Evolutionary conservation across 2,329 filamentous ascomycete species (phyloP), one percentile per base, ranked within the genome.

Genomic region (Ilyonectria mors-panacis): DNA sequence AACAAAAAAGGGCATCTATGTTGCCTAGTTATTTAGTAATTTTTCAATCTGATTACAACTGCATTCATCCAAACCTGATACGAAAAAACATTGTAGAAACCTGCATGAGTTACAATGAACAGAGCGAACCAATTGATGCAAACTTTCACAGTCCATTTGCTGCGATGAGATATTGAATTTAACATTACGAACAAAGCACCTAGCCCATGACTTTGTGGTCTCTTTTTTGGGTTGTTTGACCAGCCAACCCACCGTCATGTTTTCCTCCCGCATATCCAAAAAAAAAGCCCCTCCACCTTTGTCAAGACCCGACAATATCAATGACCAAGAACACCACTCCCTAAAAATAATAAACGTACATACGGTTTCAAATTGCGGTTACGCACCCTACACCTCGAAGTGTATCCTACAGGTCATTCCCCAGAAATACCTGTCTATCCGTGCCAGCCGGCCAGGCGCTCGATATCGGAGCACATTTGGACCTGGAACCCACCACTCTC

Each of bases 151-250:
- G 58, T 55, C 51, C 44, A 55, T 15, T n/a, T 13, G 26, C 51
- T 60, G 57, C 51, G 50, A 55, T 44, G 44, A 47, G 23, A 57
- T 57, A 17, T 65, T 65, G 37, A 42, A 65, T 61, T 65, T 61
- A 45, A 65, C 63, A 65, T 65, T 61, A 65, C 21, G 50, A 57
- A 60, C 39, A 55, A 59, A 65, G 56, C 21, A 65, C 55, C n/a
- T 51, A 61, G 50, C 58, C 35, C n/a, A 47, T 13, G 42, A 51
- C 33, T 59, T 35, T 35, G 33, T 39, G 35, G 26, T 35, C 63
- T 59, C 45, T 60, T 65, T 65, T 65, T 65, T 65, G 47, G 39
- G 28, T 33, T 53, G 35, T 58, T 60, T 65, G 33, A 37, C 39
- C 28, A 59, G 37, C 62, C 62, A 44, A 44, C 54, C 42, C 33